A percentile compares a stretch with the other conserved stretches of the same genome.
These are phyloP conservation scores for Schizophyllum commune DNA, from an alignment of 1,284 basidiomycete genomes.

Conservation along the genomic window DNA sequence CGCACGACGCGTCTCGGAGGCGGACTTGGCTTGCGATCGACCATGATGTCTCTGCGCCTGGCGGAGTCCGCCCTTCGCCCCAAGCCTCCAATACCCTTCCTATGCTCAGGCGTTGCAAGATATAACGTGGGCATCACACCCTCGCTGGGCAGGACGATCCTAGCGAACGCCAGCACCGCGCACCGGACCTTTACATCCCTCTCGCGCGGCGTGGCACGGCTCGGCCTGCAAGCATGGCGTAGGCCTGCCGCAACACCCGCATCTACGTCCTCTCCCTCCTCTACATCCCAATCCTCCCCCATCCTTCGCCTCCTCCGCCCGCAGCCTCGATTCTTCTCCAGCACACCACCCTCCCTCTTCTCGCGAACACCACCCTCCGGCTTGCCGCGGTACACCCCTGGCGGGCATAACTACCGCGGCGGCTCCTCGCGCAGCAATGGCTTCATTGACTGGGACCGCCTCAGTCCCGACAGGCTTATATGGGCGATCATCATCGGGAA, in stretches of 20 bases:
- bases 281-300: not conserved
- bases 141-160: not conserved
- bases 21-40: not conserved
- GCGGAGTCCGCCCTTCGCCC: not conserved
- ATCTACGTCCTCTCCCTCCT: not conserved
- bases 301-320: not conserved
- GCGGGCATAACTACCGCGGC: not conserved
- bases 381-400: not conserved
- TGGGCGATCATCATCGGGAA: conserved; percentile 35
- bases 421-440: not conserved
- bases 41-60: not conserved
- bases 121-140: not conserved
- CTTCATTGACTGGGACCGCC: not conserved
- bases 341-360: not conserved
- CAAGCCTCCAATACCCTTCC: not conserved
- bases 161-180: not conserved
- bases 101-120: not conserved
- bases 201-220: no score
- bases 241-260: not conserved
- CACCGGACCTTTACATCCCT: not conserved
- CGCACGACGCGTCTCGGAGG: no score
- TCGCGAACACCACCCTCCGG: not conserved
- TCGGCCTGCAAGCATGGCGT: not conserved
- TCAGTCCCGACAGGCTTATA: conserved; percentile 23
- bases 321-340: not conserved